Conservation (phyloP, 352 stramenopile species). For the Phytophthora constricta region DNA sequence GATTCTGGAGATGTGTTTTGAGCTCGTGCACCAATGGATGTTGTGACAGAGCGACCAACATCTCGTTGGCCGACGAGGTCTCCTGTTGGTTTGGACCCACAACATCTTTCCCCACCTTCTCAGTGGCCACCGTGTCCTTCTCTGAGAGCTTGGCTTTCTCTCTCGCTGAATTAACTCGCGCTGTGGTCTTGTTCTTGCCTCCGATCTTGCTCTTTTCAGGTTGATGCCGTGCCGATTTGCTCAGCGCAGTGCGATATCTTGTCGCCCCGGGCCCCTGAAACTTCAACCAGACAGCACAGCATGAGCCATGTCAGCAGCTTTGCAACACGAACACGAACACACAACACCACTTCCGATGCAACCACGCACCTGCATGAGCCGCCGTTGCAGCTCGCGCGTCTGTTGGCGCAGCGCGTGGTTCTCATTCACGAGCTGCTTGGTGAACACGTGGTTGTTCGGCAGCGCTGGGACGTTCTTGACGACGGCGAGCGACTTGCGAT, state of each 20-base stretch:
- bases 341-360: neutral
- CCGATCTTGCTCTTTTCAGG: slow-evolving; percentile 5
- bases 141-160: neutral
- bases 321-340: neutral
- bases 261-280: slow-evolving; percentile 23
- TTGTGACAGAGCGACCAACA: slow-evolving; percentile 2
- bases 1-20: slow-evolving; percentile 43
- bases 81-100: slow-evolving; percentile 2
- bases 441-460: slow-evolving; percentile 74
- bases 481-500: slow-evolving; percentile 53
- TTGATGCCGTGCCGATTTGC: neutral
- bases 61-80: neutral
- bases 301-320: neutral
- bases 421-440: slow-evolving; percentile 67
- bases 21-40: slow-evolving; percentile 43
- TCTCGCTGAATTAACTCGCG: neutral
- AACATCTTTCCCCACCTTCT: neutral
- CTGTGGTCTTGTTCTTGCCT: neutral
- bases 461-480: slow-evolving; percentile 62
- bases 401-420: slow-evolving; percentile 51
- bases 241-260: slow-evolving; percentile 7
- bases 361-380: slow-evolving; percentile 46
- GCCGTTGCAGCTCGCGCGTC: slow-evolving; percentile 44
- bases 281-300: slow-evolving; percentile 16
- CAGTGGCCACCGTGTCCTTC: neutral